A percentile compares a stretch with the other conserved stretches of the same genome.
phyloP scores from a whole-genome alignment of 257 asterid species.

The Mitragyna speciosa region DNA sequence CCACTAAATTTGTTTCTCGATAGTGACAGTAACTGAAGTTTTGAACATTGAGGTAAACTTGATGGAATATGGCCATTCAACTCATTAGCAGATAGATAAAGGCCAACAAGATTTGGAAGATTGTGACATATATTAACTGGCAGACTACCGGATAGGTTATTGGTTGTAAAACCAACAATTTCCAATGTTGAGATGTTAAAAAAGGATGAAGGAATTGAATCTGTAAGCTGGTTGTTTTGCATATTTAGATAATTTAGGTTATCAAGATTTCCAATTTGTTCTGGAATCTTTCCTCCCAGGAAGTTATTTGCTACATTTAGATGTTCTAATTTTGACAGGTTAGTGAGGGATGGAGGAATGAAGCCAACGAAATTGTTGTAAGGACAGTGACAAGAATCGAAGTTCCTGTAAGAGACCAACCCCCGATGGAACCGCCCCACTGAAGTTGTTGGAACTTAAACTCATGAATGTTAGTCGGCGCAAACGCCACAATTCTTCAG shows the following conservation, averaged over 20 bases:
- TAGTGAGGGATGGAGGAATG: conserved; percentile 20
- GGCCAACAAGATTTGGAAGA: background rate
- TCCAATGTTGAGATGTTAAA: conserved; percentile 13
- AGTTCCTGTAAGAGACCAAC: background rate
- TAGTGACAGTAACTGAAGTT: background rate
- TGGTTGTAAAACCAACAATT: background rate
- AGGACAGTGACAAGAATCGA: background rate
- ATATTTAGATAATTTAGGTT: background rate
- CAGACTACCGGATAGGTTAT: conserved; percentile 12
- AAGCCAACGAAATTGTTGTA: conserved; percentile 9
- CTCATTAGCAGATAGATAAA: background rate
- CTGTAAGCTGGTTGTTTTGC: background rate
- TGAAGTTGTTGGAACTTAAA: conserved; percentile 1
- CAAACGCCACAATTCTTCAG: background rate
- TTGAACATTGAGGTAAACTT: conserved; percentile 2
- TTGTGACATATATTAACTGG: background rate
- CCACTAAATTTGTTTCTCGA: conserved; percentile 7
- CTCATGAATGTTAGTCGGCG: conserved; percentile 8
- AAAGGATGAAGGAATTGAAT: conserved; percentile 8
- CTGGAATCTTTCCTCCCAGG: conserved; percentile 30
- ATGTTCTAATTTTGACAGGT: conserved; percentile 11
- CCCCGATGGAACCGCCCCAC: background rate
- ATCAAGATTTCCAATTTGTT: conserved; percentile 22
- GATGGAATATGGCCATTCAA: conserved; percentile 12
- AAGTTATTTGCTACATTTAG: conserved; percentile 12